Evolutionary conservation across 345 rosid species (phyloP).

Genomic region (Sapria himalayana): DNA sequence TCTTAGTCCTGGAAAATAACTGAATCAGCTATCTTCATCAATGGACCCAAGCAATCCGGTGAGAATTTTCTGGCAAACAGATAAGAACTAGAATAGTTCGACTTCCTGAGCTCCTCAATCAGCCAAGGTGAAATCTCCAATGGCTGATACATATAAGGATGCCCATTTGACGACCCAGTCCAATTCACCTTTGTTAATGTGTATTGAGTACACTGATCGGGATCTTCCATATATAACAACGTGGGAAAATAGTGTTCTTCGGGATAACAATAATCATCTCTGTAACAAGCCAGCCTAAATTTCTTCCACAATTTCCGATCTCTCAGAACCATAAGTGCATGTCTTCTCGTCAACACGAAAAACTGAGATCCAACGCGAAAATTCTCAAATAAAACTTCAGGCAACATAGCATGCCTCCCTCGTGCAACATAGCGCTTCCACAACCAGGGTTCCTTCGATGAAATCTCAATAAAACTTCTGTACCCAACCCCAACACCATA

Average conservation of each 20-base stretch:
- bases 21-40: constrained; percentile 51
- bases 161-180: constrained; percentile 75
- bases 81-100: constrained; percentile 55
- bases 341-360: constrained; percentile 57
- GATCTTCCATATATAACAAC: constrained; percentile 59
- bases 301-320: constrained; percentile 65
- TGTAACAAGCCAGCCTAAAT: constrained; percentile 59
- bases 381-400: constrained; percentile 48
- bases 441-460: constrained; percentile 34
- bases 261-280: constrained; percentile 60
- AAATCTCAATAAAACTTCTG: constrained; percentile 63
- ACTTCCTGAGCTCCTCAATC: constrained; percentile 32
- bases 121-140: constrained; percentile 35
- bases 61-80: constrained; percentile 83
- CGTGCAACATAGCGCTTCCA: constrained; percentile 77
- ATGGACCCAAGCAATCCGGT: constrained; percentile 59
- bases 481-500: constrained; percentile 32
- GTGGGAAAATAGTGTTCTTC: constrained; percentile 98
- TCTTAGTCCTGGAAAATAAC: constrained; percentile 66
- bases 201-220: constrained; percentile 43
- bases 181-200: constrained; percentile 70
- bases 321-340: constrained; percentile 43
- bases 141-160: constrained; percentile 52
- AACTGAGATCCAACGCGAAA: constrained; percentile 89
- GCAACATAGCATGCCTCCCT: constrained; percentile 57